Base-by-base conservation (phyloP, 345 rosid genomes). In the Hevea brasiliensis region DNA sequence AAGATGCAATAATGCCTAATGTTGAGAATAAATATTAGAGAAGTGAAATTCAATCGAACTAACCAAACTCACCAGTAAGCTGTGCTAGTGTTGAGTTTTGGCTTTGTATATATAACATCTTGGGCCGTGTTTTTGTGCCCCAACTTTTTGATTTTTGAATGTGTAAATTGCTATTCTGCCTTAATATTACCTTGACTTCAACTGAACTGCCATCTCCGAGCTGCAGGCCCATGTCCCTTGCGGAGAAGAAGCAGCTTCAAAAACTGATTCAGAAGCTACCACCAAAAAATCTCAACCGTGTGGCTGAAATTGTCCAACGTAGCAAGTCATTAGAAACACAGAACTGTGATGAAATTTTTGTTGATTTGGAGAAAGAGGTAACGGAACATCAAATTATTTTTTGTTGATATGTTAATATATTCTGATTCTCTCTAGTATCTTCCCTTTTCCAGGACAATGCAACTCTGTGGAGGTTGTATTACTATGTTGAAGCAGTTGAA, bases 391-490 rank as follows among this genome's bases (percentile, higher is more conserved):
- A 6, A 44, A 21, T 24, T 37, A 27, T n/a, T 42, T 9, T 7
- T 62, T 61, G 26, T 13, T 59, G 12, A 26, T 58, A n/a, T 23
- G 53, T 53, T 32, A 37, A 21, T 37, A 58, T 14, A 47, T 51
- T 76, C 74, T 53, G 62, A 60, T 55, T 11, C 21, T 23, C 9
- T 29, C 42, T 61, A 21, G 32, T 51, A 47, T 17, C 21, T 57
- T 73, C 61, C 61, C 60, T 77, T 83, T 67, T 85, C 58, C 58
- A 86, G 89, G 88, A 84, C 60, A 79, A 84, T 44, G 50, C 51
- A n/a, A 87, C 86, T 0, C 89, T 87, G 7, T 87, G 87, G 89
- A 83, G 91, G 73, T 61, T 87, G 61, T 84, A 80, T 70, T 82
- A 74, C 79, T 84, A 86, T 35, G 86, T 83, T 12, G 73, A 77